A percentile compares a stretch with the other conserved stretches of the same genome.
These are phyloP conservation scores for Fusarium sp. DNA, from an alignment of 2,329 filamentous ascomycete species.

Conservation along the genomic window DNA sequence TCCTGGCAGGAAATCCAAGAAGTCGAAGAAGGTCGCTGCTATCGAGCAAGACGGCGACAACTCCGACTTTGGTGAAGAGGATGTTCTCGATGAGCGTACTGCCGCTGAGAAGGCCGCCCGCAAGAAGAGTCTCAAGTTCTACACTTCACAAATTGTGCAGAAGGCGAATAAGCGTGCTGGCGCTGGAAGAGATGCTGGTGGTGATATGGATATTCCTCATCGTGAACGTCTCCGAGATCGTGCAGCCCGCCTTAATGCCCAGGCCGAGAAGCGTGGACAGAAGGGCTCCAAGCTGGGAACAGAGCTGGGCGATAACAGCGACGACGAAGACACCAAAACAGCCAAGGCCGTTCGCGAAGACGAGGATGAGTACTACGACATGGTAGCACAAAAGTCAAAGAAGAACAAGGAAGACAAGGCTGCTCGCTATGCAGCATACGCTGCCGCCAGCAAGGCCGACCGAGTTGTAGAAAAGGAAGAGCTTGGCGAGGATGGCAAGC, in stretches of 20 bases:
- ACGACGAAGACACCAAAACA: conserved; percentile 70
- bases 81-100: conserved; percentile 78
- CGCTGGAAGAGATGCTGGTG: conserved; percentile 78
- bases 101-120: conserved; percentile 87
- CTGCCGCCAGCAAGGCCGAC: conserved; percentile 71
- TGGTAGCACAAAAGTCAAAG: conserved; percentile 76
- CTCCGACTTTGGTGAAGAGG: conserved; percentile 95
- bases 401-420: conserved; percentile 80
- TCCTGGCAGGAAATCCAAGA: conserved; percentile 60
- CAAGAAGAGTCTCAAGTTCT: conserved; percentile 95
- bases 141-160: conserved; percentile 96
- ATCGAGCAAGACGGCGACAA: conserved; percentile 67
- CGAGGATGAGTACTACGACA: conserved; percentile 88
- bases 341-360: conserved; percentile 65
- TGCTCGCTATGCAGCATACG: conserved; percentile 65
- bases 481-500: conserved; percentile 85
- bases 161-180: conserved; percentile 87
- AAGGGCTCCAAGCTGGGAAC: conserved; percentile 71
- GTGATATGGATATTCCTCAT: conserved; percentile 86
- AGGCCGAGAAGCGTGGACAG: conserved; percentile 85
- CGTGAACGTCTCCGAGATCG: conserved; percentile 89
- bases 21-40: conserved; percentile 46
- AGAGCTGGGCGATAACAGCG: conserved; percentile 75
- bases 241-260: conserved; percentile 85
- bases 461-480: conserved; percentile 73